Evolutionary conservation across 129 eudicot species (phyloP).

Genomic region (Helianthus tuberosus): DNA sequence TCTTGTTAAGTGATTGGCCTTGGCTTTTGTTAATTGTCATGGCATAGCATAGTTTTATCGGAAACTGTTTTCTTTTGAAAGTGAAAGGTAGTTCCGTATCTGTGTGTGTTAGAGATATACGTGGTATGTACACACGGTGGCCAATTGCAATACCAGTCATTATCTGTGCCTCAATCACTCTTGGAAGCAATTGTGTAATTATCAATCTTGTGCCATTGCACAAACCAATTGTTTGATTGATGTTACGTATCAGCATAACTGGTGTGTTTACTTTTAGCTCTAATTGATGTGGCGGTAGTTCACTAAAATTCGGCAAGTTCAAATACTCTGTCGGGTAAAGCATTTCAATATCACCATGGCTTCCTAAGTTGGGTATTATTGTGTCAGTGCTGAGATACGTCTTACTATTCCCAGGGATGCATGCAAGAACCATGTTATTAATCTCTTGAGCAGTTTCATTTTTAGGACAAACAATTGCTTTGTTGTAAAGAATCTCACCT

Average conservation of each 20-base stretch:
- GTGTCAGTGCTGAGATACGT: background rate
- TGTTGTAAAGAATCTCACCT: background rate
- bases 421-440: background rate
- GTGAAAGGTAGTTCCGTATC: too few relatives aligned
- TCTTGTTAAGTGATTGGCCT: too few relatives aligned
- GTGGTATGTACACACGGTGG: too few relatives aligned
- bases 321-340: background rate
- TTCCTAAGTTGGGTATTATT: background rate
- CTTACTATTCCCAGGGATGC: background rate
- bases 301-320: background rate
- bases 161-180: too few relatives aligned
- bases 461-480: constrained; percentile 3
- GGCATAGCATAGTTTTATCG: too few relatives aligned
- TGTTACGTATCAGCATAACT: background rate
- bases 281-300: background rate
- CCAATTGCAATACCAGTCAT: too few relatives aligned
- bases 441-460: constrained; percentile 2
- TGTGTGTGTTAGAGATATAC: too few relatives aligned
- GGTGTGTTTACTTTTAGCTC: background rate
- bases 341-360: background rate
- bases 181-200: too few relatives aligned
- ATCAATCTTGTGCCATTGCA: too few relatives aligned
- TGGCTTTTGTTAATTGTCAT: too few relatives aligned
- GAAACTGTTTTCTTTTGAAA: too few relatives aligned
- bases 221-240: background rate